Evolutionary conservation across 768 basidiomycete genomes (phyloP), one percentile per base, ranked within the genome.

Genomic region (Suillus occidentalis): DNA sequence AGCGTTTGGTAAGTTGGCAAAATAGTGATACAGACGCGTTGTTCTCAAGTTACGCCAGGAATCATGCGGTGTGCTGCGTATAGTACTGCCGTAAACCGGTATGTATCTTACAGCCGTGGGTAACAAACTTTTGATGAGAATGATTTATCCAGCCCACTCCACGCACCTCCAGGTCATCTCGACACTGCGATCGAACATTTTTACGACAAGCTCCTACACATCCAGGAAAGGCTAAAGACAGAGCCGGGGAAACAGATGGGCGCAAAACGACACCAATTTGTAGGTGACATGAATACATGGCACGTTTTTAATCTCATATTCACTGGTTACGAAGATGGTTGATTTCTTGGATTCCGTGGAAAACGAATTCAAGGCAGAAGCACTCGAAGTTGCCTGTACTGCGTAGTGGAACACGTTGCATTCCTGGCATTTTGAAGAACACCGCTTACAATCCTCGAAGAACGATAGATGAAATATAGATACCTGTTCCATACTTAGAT

Each of bases 191-290:
- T 95, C 34, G 84, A 86, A 64, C 95, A 97, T 72, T 97, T 96
- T 72, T 78, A 94, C 68, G 92, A 94, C 70, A 97, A 96, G 76
- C 82, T 97, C 40, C 74, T 96, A 34, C 84, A 87, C 63, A 91
- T 97, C 64, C 82, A 79, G 47, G 86, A 86, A 55, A 80, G 85
- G 66, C 85, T 96, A 66, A 96, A 95, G 79, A 97, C 94, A 0
- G 83, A 80, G 10, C 82, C 83, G 3, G 95, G 92, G 4, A 88
- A 83, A 71, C 71, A 73, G 63, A 77, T 94, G 74, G 94, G 92
- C 28, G 81, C 83, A 65, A 87, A 83, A 68, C 80, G 94, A 68
- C 94, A 96, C 72, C 77, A 85, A 69, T 79, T 89, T 60, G 94
- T 94, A 68, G 65, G 84, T 75, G 8, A 47, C n/a, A 16, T 31